Percentiles rank a stretch among this genome's conserved stretches.
Conservation (phyloP, 768 basidiomycete genomes). For the Boletus sensibilis region DNA sequence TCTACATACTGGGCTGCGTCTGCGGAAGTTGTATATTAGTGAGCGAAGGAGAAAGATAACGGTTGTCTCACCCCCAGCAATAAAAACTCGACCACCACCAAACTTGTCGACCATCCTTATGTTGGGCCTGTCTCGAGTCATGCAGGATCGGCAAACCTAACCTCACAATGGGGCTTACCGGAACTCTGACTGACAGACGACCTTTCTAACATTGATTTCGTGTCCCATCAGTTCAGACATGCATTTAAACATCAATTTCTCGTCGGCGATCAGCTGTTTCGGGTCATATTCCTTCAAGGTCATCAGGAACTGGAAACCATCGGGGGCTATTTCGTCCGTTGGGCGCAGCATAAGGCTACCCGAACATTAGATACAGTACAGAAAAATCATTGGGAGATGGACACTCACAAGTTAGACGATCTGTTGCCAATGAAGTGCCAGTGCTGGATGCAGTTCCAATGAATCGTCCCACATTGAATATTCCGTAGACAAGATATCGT, state of each 20-base stretch:
- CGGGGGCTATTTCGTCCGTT: constrained; percentile 18
- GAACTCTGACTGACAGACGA: constrained; percentile 27
- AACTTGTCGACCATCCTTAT: constrained; percentile 48
- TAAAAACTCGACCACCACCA: constrained; percentile 42
- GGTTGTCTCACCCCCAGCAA: constrained; percentile 41
- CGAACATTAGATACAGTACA: background rate
- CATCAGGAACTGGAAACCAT: constrained; percentile 22
- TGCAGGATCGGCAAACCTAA: background rate
- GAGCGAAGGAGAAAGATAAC: background rate
- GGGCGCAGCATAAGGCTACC: constrained; percentile 12
- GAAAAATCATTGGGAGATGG: background rate
- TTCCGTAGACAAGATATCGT: background rate
- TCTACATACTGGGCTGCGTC: constrained; percentile 44
- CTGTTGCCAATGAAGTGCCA: constrained; percentile 24
- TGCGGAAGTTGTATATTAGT: constrained; percentile 15
- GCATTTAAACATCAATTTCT: constrained; percentile 28
- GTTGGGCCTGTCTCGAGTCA: constrained; percentile 38
- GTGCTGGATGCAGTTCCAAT: constrained; percentile 11
- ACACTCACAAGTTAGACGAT: constrained; percentile 4
- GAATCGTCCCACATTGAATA: background rate
- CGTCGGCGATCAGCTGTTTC: constrained; percentile 16
- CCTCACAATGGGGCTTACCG: constrained; percentile 21
- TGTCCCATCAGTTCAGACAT: constrained; percentile 30
- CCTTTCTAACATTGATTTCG: constrained; percentile 34
- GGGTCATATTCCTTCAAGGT: constrained; percentile 6